Evolutionary conservation across 2,329 filamentous ascomycete species (phyloP).

Genomic region (Aspergillus felis): DNA sequence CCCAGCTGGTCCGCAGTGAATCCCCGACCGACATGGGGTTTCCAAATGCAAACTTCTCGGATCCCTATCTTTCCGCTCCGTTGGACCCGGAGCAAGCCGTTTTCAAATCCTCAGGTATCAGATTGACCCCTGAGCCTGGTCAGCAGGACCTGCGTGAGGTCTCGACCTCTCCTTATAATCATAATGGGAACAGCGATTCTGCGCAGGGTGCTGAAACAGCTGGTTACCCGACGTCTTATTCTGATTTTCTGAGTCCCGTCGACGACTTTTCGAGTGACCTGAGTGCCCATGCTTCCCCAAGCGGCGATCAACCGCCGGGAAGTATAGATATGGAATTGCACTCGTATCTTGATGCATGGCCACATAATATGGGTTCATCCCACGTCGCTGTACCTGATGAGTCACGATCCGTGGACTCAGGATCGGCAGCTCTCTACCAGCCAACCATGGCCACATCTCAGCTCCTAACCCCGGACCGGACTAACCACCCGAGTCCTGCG

Average conservation of each 20-base stretch:
- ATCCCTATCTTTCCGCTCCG: conserved; percentile 38
- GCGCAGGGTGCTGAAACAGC: conserved; percentile 1
- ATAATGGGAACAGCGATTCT: conserved; percentile 5
- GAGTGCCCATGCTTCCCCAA: conserved; percentile 26
- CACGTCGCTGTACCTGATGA: conserved; percentile 1
- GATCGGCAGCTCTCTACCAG: conserved; percentile 11
- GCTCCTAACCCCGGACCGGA: conserved; percentile 31
- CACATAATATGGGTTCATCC: conserved; percentile 5
- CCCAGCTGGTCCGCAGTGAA: conserved; percentile 17
- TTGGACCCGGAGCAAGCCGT: conserved; percentile 37
- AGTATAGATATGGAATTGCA: conserved; percentile 17
- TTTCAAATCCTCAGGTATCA: conserved; percentile 31
- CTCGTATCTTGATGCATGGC: conserved; percentile 10
- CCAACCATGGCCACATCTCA: conserved; percentile 22
- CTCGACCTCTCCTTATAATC: conserved; percentile 12
- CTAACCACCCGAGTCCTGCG: conserved; percentile 27
- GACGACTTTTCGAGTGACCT: conserved; percentile 26
- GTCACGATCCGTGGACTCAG: not conserved
- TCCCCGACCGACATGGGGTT: conserved; percentile 25
- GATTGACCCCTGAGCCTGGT: conserved; percentile 23
- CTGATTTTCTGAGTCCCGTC: conserved; percentile 28
- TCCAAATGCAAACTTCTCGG: conserved; percentile 30
- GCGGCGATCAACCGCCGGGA: conserved; percentile 17
- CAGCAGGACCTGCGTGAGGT: conserved; percentile 12
- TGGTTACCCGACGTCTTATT: conserved; percentile 17